A percentile compares a stretch with the other conserved stretches of the same genome.
These are phyloP conservation scores for Colletotrichum sp. DNA, from an alignment of 2,329 filamentous ascomycete species.

Conservation along the genomic window DNA sequence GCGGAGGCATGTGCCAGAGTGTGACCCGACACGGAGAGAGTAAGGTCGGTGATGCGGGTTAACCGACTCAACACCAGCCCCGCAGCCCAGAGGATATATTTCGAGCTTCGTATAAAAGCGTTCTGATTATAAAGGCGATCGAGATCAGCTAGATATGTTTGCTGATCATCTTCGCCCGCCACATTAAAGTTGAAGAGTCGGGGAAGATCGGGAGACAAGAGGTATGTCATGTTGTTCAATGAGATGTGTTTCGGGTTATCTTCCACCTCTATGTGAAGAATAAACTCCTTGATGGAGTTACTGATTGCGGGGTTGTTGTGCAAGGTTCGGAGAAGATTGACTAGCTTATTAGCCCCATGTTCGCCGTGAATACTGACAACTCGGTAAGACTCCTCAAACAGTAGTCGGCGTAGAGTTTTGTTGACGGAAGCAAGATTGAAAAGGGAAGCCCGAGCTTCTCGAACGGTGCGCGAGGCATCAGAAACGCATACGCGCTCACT, in stretches of 20 bases:
- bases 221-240: background rate
- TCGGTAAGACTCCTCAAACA: background rate
- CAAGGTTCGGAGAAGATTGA: background rate
- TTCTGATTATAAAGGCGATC: no score
- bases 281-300: background rate
- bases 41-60: background rate
- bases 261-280: background rate
- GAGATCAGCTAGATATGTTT: no score
- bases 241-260: background rate
- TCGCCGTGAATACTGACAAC: background rate
- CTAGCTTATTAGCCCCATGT: background rate
- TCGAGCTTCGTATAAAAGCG: background rate
- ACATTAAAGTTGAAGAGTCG: background rate
- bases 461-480: background rate
- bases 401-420: no score
- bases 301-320: fast-evolving
- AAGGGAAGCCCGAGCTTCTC: background rate
- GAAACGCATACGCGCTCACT: no score
- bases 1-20: background rate
- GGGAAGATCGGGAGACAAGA: background rate
- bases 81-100: background rate
- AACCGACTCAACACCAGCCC: background rate
- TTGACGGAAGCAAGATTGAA: background rate
- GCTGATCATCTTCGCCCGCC: no score
- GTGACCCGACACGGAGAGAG: background rate